A percentile compares a stretch with the other conserved stretches of the same genome.
phyloP scores from a whole-genome alignment of 306 rosid species.

The Cucurbita ficifolia region DNA sequence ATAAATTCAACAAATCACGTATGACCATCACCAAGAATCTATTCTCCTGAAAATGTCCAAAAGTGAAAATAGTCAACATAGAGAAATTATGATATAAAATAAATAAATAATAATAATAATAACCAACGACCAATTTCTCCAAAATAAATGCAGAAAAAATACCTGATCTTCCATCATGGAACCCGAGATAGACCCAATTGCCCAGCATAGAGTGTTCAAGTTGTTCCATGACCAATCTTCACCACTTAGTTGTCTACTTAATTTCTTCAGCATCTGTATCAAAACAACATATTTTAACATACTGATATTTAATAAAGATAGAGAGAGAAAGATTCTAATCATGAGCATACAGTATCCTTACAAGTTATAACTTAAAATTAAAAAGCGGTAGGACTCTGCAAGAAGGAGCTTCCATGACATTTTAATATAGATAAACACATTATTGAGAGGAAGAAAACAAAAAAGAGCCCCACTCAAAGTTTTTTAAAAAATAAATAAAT shows the following conservation, averaged over 20 bases:
- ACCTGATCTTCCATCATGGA: conserved; percentile 99
- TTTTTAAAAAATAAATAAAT: background rate
- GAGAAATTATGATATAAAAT: background rate
- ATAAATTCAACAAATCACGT: conserved; percentile 81
- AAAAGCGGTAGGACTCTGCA: background rate
- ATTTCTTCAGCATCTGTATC: conserved; percentile 79
- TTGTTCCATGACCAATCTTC: conserved; percentile 99
- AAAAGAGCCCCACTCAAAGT: background rate
- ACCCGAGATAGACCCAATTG: conserved; percentile 98
- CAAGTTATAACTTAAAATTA: background rate
- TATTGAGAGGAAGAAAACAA: background rate
- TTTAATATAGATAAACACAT: background rate
- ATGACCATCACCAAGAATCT: conserved; percentile 99
- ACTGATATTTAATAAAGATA: background rate
- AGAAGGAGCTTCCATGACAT: background rate
- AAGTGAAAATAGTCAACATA: conserved; percentile 11
- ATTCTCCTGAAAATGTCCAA: conserved; percentile 58
- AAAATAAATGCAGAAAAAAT: conserved; percentile 4
- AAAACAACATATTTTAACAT: background rate
- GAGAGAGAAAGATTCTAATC: background rate
- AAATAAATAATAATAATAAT: background rate
- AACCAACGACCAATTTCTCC: background rate
- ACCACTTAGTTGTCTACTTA: conserved; percentile 84
- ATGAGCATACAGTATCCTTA: background rate
- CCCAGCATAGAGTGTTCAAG: conserved; percentile 96